phyloP scores from a whole-genome alignment of 2,329 filamentous ascomycete species.

The Magnaporthiopsis rhizophila region DNA sequence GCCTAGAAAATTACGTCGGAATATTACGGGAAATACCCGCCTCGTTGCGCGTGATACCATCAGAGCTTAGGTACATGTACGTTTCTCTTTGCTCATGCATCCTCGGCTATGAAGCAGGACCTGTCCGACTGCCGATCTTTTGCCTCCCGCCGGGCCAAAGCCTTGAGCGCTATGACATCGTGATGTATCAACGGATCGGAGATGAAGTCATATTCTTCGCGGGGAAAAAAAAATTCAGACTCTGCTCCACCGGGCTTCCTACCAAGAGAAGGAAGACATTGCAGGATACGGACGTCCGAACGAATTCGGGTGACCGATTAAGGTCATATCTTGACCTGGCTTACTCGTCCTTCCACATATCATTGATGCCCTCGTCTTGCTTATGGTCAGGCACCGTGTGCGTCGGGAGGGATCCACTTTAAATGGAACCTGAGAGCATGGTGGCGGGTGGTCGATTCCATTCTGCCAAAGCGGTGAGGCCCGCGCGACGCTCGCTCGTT shows the following conservation, averaged over 20 bases:
- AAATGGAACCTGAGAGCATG: neutral
- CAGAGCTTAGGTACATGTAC: neutral
- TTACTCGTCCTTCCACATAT: no score
- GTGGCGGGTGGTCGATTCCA: neutral
- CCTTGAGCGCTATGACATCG: neutral
- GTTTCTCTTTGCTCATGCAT: constrained; percentile 4
- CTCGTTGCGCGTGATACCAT: neutral
- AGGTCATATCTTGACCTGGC: no score
- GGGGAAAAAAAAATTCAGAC: no score
- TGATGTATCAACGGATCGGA: neutral
- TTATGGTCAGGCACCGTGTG: neutral
- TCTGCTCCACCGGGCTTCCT: neutral
- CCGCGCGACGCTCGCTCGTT: neutral
- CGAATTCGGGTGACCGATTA: neutral
- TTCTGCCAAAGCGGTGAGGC: neutral
- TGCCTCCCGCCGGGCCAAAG: no score
- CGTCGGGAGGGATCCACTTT: neutral
- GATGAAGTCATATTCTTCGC: neutral
- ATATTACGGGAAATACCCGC: neutral
- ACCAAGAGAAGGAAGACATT: neutral
- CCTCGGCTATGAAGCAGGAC: constrained; percentile 1
- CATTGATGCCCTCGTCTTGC: no score
- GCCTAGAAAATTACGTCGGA: neutral
- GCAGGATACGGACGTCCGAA: neutral
- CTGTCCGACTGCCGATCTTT: no score